These are phyloP conservation scores for Gossypium bickii DNA, from an alignment of 345 rosid genomes.

Conservation along the genomic window DNA sequence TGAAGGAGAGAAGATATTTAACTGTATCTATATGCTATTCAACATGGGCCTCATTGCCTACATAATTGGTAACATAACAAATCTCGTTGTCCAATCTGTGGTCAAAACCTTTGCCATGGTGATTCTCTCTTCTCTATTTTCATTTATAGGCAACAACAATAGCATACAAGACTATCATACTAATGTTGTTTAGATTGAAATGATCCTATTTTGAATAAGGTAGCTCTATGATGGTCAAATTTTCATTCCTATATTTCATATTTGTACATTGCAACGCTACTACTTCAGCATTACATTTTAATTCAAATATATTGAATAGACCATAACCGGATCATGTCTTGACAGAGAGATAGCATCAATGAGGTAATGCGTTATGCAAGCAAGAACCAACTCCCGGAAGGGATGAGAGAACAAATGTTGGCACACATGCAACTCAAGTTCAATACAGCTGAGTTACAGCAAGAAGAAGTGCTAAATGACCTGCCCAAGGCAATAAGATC, in stretches of 20 bases:
- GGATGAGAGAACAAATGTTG: conserved; percentile 84
- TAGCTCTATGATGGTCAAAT: too few species aligned
- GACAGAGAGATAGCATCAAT: conserved; percentile 76
- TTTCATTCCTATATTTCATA: background rate
- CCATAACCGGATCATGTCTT: conserved; percentile 9
- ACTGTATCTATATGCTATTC: conserved; percentile 77
- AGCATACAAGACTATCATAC: background rate
- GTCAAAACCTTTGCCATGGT: conserved; percentile 70
- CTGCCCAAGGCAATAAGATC: conserved; percentile 91
- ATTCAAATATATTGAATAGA: background rate
- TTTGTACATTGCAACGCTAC: background rate
- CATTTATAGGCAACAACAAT: background rate
- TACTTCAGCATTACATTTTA: background rate
- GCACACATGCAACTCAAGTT: conserved; percentile 90
- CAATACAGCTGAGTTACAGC: conserved; percentile 78
- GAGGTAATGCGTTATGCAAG: conserved; percentile 67
- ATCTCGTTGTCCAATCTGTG: conserved; percentile 76
- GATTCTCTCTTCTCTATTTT: conserved; percentile 12
- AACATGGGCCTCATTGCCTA: conserved; percentile 88
- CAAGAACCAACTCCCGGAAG: conserved; percentile 79
- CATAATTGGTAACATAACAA: conserved; percentile 90
- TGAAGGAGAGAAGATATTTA: conserved; percentile 64
- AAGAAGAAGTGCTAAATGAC: conserved; percentile 75
- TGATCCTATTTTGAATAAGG: background rate
- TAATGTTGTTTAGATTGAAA: background rate